Percentiles rank a stretch among this genome's conserved stretches.
These are phyloP conservation scores for Lyophyllum semitale DNA, from an alignment of 768 basidiomycete species.

Conservation along the genomic window DNA sequence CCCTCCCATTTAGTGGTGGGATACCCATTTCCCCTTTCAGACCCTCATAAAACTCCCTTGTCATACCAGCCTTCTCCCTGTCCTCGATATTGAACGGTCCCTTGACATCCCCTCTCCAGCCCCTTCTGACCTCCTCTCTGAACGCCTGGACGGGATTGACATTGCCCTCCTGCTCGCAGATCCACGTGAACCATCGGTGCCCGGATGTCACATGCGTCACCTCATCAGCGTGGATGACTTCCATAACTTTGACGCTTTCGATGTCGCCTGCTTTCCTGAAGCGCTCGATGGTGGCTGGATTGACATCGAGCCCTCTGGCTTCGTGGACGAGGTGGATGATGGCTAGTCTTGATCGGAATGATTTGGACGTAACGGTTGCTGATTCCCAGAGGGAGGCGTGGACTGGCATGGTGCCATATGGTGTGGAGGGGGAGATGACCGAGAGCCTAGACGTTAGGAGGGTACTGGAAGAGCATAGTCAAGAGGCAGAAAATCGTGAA, in stretches of 20 bases:
- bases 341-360: conserved; percentile 70
- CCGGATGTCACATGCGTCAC: conserved; percentile 82
- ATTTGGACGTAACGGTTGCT: conserved; percentile 64
- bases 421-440: conserved; percentile 61
- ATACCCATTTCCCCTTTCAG: conserved; percentile 61
- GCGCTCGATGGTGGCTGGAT: conserved; percentile 76
- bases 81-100: conserved; percentile 84
- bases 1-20: neutral
- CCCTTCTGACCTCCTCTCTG: conserved; percentile 64
- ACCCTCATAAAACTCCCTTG: conserved; percentile 69
- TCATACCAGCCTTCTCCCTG: conserved; percentile 73
- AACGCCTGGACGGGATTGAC: conserved; percentile 67
- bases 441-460: conserved; percentile 63
- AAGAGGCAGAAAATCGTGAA: neutral
- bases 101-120: conserved; percentile 74
- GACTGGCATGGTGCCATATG: conserved; percentile 73
- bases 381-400: conserved; percentile 84
- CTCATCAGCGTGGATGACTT: conserved; percentile 80
- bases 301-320: conserved; percentile 82
- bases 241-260: conserved; percentile 68
- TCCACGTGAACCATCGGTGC: conserved; percentile 83
- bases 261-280: conserved; percentile 66
- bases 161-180: conserved; percentile 52
- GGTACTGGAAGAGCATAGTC: conserved; percentile 32
- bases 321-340: conserved; percentile 89